Base-by-base conservation (phyloP, 2,329 filamentous ascomycete genomes). In the Neobulgaria alba region DNA sequence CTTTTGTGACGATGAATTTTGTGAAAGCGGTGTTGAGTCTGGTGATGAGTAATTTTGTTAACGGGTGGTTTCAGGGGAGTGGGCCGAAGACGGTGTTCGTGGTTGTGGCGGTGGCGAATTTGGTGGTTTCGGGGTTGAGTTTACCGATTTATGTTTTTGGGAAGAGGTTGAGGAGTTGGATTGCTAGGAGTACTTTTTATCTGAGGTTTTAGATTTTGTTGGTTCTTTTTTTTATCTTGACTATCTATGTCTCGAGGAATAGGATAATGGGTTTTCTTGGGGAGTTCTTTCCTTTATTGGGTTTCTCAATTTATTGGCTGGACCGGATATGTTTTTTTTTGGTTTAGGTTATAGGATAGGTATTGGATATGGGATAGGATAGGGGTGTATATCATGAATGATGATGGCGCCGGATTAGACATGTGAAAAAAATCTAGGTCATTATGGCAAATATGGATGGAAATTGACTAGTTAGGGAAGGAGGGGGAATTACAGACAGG, bases 1-100 rank as follows among this genome's bases (percentile, higher is more conserved):
- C 62, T 3, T 65, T 64, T 37, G 63, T 62, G 2, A 60, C 60
- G 0, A 64, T 65, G 51, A 64, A 63, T 32, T 65, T 64, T 45
- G 55, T 60, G 2, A 65, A 64, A 41, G 61, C 61, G 2, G 51
- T 64, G 4, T 60, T 65, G 20, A 61, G 59, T 0, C 63, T 66
- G 23, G 45, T 52, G 3, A 31, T 53, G 7, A 48, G 45, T 10
- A 46, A 49, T 21, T 55, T 47, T 39, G 29, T 53, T 5, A 56
- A 52, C 29, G 45, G 50, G 14, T 56, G 53, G 55, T 39, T 53
- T 20, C 50, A 50, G 3, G 50, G 45, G 3, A 50, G 61, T 10
- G 55, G 55, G 1, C 43, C 51, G 10, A 41, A 40, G 29, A 46
- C 45, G 33, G 45, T 50, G 8, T 55, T 55, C 36, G 45, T 49